These are phyloP conservation scores for Limonium bicolor DNA, from an alignment of 148 eudicot species.

Conservation along the genomic window DNA sequence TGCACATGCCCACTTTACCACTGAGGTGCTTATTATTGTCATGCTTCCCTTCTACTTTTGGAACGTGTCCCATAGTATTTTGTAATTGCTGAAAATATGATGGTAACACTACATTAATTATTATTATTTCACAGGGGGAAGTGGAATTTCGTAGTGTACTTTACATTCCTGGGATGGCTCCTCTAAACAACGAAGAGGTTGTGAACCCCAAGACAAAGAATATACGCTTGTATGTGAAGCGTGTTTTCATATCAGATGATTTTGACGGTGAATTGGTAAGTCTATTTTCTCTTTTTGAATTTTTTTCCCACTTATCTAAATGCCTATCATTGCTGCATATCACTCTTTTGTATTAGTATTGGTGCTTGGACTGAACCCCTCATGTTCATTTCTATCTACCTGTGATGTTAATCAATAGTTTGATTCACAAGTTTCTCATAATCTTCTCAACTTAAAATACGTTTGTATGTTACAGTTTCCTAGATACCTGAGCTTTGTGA, in stretches of 20 bases:
- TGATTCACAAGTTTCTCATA: no score
- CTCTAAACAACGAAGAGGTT: conserved; percentile 68
- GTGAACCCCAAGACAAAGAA: conserved; percentile 71
- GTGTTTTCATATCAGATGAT: conserved; percentile 94
- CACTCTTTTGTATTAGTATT: no score
- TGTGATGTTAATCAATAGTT: no score
- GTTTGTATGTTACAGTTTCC: conserved; percentile 54
- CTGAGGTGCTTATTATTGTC: conserved; percentile 48
- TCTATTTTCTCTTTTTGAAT: conserved; percentile 1
- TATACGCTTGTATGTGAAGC: conserved; percentile 79
- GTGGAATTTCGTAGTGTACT: conserved; percentile 95
- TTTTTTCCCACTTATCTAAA: no score
- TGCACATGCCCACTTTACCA: conserved; percentile 70
- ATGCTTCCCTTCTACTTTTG: background rate
- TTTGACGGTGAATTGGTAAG: conserved; percentile 99
- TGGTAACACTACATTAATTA: no score
- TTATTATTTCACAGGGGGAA: conserved; percentile 64
- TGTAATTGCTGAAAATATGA: no score
- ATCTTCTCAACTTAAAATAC: background rate
- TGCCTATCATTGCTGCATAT: no score
- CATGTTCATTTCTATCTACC: no score
- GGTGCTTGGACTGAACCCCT: no score
- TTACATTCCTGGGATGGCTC: conserved; percentile 85
- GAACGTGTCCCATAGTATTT: no score
- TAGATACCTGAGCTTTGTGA: conserved; percentile 88